A percentile compares a stretch with the other conserved stretches of the same genome.
Conservation (phyloP, 2,329 filamentous ascomycete species). For the Trichophyton equinum region DNA sequence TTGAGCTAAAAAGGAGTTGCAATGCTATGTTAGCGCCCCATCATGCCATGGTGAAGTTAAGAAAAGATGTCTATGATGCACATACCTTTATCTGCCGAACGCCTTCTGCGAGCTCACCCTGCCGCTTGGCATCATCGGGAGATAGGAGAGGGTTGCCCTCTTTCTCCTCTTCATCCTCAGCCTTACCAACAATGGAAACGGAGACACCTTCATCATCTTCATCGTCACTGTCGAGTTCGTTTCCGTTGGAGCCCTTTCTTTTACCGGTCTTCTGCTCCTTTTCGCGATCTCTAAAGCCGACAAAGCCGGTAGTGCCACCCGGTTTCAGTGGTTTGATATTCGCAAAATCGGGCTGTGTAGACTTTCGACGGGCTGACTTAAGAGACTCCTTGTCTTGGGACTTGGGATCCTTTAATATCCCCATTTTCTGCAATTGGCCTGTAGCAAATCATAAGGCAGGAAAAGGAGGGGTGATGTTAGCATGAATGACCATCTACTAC, state of each 20-base stretch:
- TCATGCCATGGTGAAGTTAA: background rate
- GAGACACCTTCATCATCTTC: conserved; percentile 60
- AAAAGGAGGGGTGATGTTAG: conserved; percentile 5
- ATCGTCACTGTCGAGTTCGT: conserved; percentile 65
- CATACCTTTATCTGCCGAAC: conserved; percentile 54
- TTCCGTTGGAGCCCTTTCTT: conserved; percentile 44
- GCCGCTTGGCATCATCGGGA: conserved; percentile 47
- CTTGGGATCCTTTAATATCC: conserved; percentile 62
- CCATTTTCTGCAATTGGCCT: conserved; percentile 97
- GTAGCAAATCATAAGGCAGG: background rate
- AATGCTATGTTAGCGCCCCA: background rate
- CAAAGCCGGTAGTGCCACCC: conserved; percentile 79
- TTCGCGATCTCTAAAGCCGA: conserved; percentile 66
- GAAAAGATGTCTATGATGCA: no score
- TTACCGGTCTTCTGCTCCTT: conserved; percentile 46
- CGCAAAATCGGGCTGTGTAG: conserved; percentile 72
- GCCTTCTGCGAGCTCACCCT: conserved; percentile 51
- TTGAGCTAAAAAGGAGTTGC: conserved; percentile 40
- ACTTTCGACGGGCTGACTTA: conserved; percentile 60
- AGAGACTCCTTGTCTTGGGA: conserved; percentile 47
- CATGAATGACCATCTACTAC: background rate
- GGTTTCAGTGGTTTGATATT: conserved; percentile 73
- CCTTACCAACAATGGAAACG: conserved; percentile 44
- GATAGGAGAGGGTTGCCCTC: conserved; percentile 40
- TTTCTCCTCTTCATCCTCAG: conserved; percentile 47